phyloP scores from a whole-genome alignment of 768 basidiomycete species.

The Trichaptum fuscoviolaceum region DNA sequence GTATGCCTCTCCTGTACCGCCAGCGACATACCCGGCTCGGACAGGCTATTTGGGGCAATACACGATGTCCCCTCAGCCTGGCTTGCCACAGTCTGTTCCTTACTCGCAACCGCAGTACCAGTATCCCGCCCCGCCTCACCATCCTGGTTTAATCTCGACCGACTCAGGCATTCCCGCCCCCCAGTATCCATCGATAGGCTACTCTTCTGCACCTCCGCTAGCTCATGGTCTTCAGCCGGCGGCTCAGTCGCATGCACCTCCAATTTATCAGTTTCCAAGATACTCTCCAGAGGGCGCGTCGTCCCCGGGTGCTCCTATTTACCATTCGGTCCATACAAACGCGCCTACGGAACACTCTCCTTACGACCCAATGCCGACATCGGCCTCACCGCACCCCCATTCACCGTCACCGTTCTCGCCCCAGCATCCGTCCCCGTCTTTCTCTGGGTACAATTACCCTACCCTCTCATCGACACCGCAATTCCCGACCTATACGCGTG shows the following conservation, averaged over 20 bases:
- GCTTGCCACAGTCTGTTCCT: conserved; percentile 23
- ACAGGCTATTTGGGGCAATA: conserved; percentile 40
- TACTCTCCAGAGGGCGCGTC: conserved; percentile 21
- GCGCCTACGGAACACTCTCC: background rate
- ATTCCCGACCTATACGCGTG: conserved; percentile 4
- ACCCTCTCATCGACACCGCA: conserved; percentile 6
- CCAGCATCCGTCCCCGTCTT: conserved; percentile 14
- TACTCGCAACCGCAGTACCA: conserved; percentile 34
- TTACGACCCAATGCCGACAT: background rate
- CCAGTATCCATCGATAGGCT: conserved; percentile 2
- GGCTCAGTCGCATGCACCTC: conserved; percentile 25
- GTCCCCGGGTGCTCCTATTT: background rate
- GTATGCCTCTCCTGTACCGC: conserved; percentile 17
- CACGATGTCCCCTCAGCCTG: conserved; percentile 38
- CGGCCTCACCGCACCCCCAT: conserved; percentile 25
- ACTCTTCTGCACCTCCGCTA: background rate
- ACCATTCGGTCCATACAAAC: background rate
- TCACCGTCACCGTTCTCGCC: conserved; percentile 16
- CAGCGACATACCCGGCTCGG: conserved; percentile 29
- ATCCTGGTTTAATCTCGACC: conserved; percentile 11
- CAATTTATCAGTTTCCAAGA: conserved; percentile 32
- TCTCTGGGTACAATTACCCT: conserved; percentile 13
- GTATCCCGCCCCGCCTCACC: conserved; percentile 29
- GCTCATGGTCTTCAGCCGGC: background rate
- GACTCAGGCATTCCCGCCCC: conserved; percentile 5